Evolutionary conservation across 2,329 filamentous ascomycete genomes (phyloP).

Genomic region (Neopestalotiopsis sp.): DNA sequence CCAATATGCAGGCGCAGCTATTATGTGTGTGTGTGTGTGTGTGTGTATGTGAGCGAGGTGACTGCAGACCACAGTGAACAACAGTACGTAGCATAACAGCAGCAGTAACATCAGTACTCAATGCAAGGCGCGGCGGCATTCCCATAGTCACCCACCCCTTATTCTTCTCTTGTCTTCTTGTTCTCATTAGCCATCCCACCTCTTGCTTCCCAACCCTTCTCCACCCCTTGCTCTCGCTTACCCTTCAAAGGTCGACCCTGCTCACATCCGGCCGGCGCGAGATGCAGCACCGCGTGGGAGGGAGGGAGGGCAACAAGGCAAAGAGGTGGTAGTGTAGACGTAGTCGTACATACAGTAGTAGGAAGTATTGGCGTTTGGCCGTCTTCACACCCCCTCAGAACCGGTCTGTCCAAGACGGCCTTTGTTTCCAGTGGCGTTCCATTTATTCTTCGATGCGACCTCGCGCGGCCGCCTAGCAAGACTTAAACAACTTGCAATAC

Average conservation of each 20-base stretch:
- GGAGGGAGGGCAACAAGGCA: neutral
- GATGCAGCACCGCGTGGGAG: constrained; percentile 5
- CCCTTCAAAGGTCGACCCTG: neutral
- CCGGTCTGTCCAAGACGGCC: constrained; percentile 9
- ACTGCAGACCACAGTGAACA: neutral
- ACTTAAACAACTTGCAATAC: neutral
- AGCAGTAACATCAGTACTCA: neutral
- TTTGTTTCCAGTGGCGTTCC: constrained; percentile 20
- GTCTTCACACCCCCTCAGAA: neutral
- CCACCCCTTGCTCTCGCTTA: neutral
- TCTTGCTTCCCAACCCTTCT: neutral
- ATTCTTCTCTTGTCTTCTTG: neutral
- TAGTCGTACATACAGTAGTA: neutral
- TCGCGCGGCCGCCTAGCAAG: constrained; percentile 11
- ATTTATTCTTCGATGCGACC: constrained; percentile 7
- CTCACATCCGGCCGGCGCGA: neutral
- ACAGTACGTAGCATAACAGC: neutral
- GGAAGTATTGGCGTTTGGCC: neutral
- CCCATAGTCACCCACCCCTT: neutral
- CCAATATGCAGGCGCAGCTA: too few relatives aligned
- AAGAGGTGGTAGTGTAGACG: neutral
- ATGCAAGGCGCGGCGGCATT: constrained; percentile 1
- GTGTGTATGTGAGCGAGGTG: too few relatives aligned
- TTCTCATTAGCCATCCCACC: neutral
- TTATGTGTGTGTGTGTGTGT: neutral